These are phyloP conservation scores for Penicillium samsonianum DNA, from an alignment of 495 filamentous ascomycete species.

Conservation along the genomic window DNA sequence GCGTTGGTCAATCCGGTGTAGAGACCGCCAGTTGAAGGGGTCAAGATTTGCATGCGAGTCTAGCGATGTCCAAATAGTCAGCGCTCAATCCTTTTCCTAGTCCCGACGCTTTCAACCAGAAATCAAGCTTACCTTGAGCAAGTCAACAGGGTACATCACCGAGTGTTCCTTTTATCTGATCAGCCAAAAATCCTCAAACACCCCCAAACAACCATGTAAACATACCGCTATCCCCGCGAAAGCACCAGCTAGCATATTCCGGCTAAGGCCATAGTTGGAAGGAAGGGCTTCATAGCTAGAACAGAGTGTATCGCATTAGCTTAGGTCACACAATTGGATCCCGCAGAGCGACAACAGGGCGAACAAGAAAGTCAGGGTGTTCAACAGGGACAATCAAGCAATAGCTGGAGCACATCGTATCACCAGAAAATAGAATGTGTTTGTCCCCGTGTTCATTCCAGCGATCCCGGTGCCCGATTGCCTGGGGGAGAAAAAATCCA, in stretches of 20 bases:
- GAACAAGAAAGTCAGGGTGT: not conserved
- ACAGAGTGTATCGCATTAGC: constrained; percentile 25
- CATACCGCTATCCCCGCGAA: constrained; percentile 95
- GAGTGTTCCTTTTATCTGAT: constrained; percentile 66
- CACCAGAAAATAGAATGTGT: not conserved
- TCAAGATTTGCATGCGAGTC: constrained; percentile 98
- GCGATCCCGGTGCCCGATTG: constrained; percentile 1
- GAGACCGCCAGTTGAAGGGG: constrained; percentile 78
- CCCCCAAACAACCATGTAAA: constrained; percentile 5
- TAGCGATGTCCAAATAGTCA: constrained; percentile 37
- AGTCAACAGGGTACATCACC: constrained; percentile 97
- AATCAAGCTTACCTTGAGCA: constrained; percentile 76
- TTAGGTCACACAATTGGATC: constrained; percentile 1
- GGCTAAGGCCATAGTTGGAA: constrained; percentile 65
- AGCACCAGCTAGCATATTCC: constrained; percentile 90
- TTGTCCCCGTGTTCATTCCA: constrained; percentile 1
- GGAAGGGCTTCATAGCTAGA: constrained; percentile 68
- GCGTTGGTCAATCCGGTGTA: constrained; percentile 93
- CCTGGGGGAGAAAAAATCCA: constrained; percentile 7
- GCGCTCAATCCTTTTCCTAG: constrained; percentile 1
- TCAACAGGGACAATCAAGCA: not conserved
- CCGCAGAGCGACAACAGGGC: not conserved
- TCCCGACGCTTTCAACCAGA: constrained; percentile 1
- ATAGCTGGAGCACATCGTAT: not conserved
- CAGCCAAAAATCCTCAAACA: constrained; percentile 12